Base-by-base conservation (phyloP, 2,329 filamentous ascomycete species). In the Cladosporium cucumerinum region DNA sequence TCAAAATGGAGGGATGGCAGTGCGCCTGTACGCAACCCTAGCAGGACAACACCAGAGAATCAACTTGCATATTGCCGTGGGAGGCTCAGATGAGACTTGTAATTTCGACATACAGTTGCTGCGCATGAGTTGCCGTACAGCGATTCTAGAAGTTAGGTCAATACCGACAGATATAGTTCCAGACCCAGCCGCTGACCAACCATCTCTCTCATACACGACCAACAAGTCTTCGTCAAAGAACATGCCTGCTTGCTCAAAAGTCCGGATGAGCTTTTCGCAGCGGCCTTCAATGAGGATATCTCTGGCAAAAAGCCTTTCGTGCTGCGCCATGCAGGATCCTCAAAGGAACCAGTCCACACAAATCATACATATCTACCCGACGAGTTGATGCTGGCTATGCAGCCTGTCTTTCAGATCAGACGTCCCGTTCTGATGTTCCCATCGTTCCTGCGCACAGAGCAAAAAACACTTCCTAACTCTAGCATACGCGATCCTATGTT, bases 391-490 rank as follows among this genome's bases (percentile, higher is more conserved):
- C 52, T 61, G 21, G 61, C 57, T n/a, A 52, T 66, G 58, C 63
- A 61, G 11, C 69, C 68, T 8, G 60, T 67, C 43, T 58, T 69
- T 34, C 65, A 69, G 23, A 67, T 69, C 51, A 58, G 69, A 1
- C 68, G 69, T 36, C 69, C 69, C 14, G 69, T 66, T n/a, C 26
- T 68, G n/a, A 62, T 65, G 59, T 61, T 68, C n/a, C 69, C 68
- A 8, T 69, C 69, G 2, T 64, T 63, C 32, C 57, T 61, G 14
- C 64, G 67, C 18, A 62, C 60, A 7, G 57, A 64, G 26, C 18
- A 26, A n/a, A 39, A 57, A 25, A 14, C 62, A 30, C 49, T 65
- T n/a, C 16, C 23, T 3, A 21, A 60, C 5, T 30, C n/a, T 16
- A 39, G 49, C 28, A 58, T 63, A 6, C 52, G 39, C 25, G 60